Percentiles rank a stretch among this genome's conserved stretches.
Evolutionary conservation across 2,329 filamentous ascomycete species (phyloP).

Genomic region (Penicillium freii): DNA sequence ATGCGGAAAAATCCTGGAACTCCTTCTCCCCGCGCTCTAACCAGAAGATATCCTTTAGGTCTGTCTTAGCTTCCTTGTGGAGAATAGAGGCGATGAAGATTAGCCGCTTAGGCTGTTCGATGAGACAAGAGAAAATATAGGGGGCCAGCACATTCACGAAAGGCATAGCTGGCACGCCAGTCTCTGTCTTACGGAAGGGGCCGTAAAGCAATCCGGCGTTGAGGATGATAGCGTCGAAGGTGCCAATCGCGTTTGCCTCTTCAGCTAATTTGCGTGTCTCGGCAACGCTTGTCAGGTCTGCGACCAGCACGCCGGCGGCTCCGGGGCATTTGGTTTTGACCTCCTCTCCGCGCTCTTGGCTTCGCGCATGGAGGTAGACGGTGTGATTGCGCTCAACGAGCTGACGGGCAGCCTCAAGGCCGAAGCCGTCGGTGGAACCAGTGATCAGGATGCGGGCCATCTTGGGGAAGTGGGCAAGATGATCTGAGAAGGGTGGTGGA

Average conservation of each 20-base stretch:
- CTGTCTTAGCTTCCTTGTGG: constrained; percentile 49
- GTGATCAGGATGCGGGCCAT: constrained; percentile 55
- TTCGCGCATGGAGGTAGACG: constrained; percentile 57
- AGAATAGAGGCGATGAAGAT: constrained; percentile 53
- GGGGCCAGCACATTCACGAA: constrained; percentile 57
- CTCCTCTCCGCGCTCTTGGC: constrained; percentile 51
- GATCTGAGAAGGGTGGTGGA: background rate
- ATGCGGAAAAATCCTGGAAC: constrained; percentile 43
- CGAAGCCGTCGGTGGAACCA: constrained; percentile 57
- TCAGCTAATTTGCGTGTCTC: constrained; percentile 52
- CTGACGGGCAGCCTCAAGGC: constrained; percentile 50
- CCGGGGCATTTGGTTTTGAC: constrained; percentile 49
- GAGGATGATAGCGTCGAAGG: constrained; percentile 57
- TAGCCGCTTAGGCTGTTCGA: constrained; percentile 51
- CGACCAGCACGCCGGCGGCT: constrained; percentile 51
- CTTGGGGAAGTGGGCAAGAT: background rate
- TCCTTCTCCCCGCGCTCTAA: constrained; percentile 33
- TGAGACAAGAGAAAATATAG: constrained; percentile 53
- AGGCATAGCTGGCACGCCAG: constrained; percentile 49
- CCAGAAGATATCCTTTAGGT: constrained; percentile 43
- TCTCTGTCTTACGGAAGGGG: constrained; percentile 37
- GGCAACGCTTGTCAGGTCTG: constrained; percentile 52
- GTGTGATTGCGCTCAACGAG: constrained; percentile 53
- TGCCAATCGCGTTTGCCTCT: constrained; percentile 50
- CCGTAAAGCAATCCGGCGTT: constrained; percentile 54